A percentile compares a stretch with the other conserved stretches of the same genome.
phyloP scores from a whole-genome alignment of 352 stramenopile species.

The Pythium vanterpoolii region DNA sequence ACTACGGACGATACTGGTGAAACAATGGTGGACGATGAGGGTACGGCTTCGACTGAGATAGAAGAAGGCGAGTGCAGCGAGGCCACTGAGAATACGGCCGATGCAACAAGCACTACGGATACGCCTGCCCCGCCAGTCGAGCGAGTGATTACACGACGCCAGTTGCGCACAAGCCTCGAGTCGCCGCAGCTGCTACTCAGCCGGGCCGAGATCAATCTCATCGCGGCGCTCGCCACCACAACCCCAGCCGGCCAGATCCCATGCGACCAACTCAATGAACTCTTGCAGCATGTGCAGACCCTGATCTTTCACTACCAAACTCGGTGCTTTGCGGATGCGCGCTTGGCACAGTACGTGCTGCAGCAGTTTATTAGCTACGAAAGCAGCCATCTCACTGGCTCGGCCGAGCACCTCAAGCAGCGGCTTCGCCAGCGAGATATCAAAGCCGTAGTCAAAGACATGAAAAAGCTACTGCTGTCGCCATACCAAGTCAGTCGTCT shows the following conservation, averaged over 20 bases:
- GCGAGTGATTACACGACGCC: slow-evolving; percentile 33
- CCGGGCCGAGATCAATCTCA: slow-evolving; percentile 54
- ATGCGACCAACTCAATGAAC: slow-evolving; percentile 32
- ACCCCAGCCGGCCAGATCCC: slow-evolving; percentile 28
- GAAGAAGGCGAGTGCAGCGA: background rate
- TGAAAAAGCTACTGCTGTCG: slow-evolving; percentile 53
- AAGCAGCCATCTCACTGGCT: slow-evolving; percentile 40
- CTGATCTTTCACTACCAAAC: slow-evolving; percentile 62
- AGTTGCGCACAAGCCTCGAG: slow-evolving; percentile 49
- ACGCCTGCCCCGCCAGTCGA: slow-evolving; percentile 7
- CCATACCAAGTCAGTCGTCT: slow-evolving; percentile 49
- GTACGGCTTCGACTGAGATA: background rate
- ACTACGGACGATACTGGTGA: background rate
- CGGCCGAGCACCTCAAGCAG: slow-evolving; percentile 45
- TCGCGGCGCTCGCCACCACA: slow-evolving; percentile 36
- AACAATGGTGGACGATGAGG: background rate
- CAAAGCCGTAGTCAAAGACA: slow-evolving; percentile 36
- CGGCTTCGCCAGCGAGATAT: slow-evolving; percentile 43
- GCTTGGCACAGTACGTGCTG: slow-evolving; percentile 38
- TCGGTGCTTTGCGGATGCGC: slow-evolving; percentile 40
- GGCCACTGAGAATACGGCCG: background rate
- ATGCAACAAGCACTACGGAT: background rate
- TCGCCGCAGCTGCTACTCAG: slow-evolving; percentile 51
- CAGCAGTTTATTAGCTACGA: slow-evolving; percentile 51
- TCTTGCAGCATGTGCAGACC: slow-evolving; percentile 44